phyloP scores from a whole-genome alignment of 139 green algal species.

The Chlamydomonas sp. region DNA sequence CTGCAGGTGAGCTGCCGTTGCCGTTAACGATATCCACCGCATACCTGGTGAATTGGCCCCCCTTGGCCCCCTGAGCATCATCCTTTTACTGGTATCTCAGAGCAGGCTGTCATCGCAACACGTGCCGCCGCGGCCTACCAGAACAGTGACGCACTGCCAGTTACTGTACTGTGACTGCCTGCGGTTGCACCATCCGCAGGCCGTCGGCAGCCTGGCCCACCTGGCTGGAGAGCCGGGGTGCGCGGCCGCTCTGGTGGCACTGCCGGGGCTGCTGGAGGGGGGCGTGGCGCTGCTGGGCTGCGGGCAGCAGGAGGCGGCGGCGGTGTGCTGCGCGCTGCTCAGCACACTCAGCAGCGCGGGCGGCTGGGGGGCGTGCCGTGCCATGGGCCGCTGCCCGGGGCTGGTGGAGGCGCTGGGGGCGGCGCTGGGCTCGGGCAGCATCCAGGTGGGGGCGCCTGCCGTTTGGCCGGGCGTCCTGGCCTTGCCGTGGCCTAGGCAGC shows the following conservation, averaged over 20 bases:
- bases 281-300: constrained; percentile 11
- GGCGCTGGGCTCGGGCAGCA: neutral
- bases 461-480: neutral
- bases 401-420: constrained; percentile 34
- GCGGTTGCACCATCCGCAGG: neutral
- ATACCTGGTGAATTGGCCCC: too few species aligned
- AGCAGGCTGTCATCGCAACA: too few species aligned
- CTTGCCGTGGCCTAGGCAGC: too few species aligned
- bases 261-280: constrained; percentile 5
- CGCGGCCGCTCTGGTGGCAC: constrained; percentile 5
- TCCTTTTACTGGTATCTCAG: too few species aligned
- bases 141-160: too few species aligned
- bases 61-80: too few species aligned
- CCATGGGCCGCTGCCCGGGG: neutral
- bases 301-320: constrained; percentile 2
- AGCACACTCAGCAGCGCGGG: constrained; percentile 10
- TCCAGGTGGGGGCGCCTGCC: neutral
- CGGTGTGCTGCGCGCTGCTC: constrained; percentile 9
- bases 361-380: constrained; percentile 9
- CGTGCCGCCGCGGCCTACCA: too few species aligned
- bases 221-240: constrained; percentile 20
- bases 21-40: too few species aligned
- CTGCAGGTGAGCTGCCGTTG: constrained; percentile 27
- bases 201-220: constrained; percentile 18
- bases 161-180: too few species aligned